A percentile compares a stretch with the other conserved stretches of the same genome.
Evolutionary conservation across 2,329 filamentous ascomycete genomes (phyloP).

Genomic region (Chaetomiaceae sp.): DNA sequence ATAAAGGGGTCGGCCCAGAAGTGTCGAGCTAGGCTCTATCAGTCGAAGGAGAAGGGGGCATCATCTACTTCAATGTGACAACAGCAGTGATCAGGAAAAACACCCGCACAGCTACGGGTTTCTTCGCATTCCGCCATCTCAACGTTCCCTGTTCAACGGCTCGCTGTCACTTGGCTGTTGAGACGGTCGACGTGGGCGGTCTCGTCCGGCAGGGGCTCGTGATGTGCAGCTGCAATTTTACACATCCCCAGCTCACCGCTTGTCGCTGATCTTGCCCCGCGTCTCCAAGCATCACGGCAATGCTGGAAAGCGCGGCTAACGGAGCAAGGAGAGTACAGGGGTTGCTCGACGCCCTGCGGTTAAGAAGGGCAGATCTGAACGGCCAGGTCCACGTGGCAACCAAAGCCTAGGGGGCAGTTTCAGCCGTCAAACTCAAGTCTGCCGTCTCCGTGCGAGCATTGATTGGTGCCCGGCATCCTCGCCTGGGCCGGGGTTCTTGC

Average conservation of each 20-base stretch:
- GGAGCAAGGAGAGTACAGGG: neutral
- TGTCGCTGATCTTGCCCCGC: neutral
- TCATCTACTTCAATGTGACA: neutral
- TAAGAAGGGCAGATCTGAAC: neutral
- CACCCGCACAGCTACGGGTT: too few relatives aligned
- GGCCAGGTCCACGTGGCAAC: too few relatives aligned
- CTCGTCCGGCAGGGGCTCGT: neutral
- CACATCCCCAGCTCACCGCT: neutral
- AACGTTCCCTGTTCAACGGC: neutral
- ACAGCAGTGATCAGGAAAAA: neutral
- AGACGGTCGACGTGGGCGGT: too few relatives aligned
- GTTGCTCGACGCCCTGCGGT: neutral
- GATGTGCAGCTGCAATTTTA: neutral
- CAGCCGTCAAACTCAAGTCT: too few relatives aligned
- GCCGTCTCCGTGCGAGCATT: too few relatives aligned
- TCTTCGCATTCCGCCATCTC: neutral
- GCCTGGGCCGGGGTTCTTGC: too few relatives aligned
- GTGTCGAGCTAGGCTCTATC: slow-evolving; percentile 17
- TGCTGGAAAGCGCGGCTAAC: neutral
- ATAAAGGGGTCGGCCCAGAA: slow-evolving; percentile 22
- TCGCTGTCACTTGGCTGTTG: neutral
- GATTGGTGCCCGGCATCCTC: too few relatives aligned
- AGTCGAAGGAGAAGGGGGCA: neutral
- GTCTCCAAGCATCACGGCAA: neutral
- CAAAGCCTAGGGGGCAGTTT: too few relatives aligned